A percentile compares a stretch with the other conserved stretches of the same genome.
These are phyloP conservation scores for Aspergillus conjunctus DNA, from an alignment of 495 filamentous ascomycete species.

Conservation along the genomic window DNA sequence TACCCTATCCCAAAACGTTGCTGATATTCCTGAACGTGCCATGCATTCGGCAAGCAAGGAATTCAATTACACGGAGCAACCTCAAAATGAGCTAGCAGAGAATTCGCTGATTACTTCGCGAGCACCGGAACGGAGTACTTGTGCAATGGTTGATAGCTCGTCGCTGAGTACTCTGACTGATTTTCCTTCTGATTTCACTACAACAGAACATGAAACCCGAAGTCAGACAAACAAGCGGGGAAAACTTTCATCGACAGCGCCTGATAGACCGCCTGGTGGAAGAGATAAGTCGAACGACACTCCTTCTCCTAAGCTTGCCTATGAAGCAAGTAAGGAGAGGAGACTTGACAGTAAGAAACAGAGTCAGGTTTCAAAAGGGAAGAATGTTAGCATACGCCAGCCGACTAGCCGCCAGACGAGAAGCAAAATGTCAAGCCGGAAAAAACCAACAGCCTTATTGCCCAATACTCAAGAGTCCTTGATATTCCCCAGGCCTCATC, in stretches of 20 bases:
- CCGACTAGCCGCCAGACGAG: conserved; percentile 2
- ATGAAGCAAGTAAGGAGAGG: background rate
- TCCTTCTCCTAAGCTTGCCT: background rate
- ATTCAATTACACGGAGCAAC: background rate
- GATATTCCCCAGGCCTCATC: conserved; percentile 12
- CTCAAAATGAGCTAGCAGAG: background rate
- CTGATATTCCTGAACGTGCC: background rate
- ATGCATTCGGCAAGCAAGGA: background rate
- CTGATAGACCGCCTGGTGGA: too few species aligned
- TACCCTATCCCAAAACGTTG: background rate
- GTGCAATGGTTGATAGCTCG: background rate
- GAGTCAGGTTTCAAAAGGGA: background rate
- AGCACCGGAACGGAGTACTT: background rate
- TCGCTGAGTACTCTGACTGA: background rate
- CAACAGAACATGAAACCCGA: background rate
- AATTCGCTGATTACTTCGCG: background rate
- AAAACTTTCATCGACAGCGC: too few species aligned
- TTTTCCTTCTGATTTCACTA: background rate
- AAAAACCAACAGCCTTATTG: background rate
- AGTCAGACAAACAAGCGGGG: too few species aligned
- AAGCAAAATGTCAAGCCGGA: background rate
- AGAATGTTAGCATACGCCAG: background rate
- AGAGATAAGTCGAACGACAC: too few species aligned
- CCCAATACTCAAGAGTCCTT: conserved; percentile 25
- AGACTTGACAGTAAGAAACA: background rate